phyloP scores from a whole-genome alignment of 225 moss, liverwort and hornwort genomes.

The Pleurozium schreberi region DNA sequence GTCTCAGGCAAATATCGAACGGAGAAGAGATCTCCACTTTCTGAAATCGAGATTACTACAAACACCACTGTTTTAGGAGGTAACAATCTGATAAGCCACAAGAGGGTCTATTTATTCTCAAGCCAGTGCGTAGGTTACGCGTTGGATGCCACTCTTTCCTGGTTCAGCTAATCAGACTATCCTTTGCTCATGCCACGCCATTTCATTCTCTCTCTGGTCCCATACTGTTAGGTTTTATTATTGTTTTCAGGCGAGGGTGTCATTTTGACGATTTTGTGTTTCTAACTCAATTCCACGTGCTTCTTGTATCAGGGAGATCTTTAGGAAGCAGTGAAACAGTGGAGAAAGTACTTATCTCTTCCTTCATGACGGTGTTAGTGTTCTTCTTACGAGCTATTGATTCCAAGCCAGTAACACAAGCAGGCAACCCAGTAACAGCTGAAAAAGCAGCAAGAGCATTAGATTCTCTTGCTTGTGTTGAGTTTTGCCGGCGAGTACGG shows the following conservation, averaged over 20 bases:
- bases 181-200: neutral
- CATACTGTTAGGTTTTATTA: neutral
- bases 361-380: constrained; percentile 64
- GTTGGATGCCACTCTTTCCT: neutral
- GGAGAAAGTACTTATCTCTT: constrained; percentile 63
- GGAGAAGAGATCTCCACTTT: neutral
- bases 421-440: constrained; percentile 13
- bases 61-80: constrained; percentile 23
- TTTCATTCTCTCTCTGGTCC: neutral
- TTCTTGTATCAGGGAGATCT: constrained; percentile 21
- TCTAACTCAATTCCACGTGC: neutral
- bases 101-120: neutral
- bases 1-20: neutral
- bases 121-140: neutral
- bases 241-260: neutral
- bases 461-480: constrained; percentile 73
- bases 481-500: constrained; percentile 73
- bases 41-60: neutral
- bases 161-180: neutral
- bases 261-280: neutral
- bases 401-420: constrained; percentile 1
- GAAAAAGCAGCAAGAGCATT: constrained; percentile 62
- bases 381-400: constrained; percentile 63
- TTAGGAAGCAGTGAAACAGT: constrained; percentile 28
- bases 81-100: neutral